phyloP scores from a whole-genome alignment of 495 filamentous ascomycete genomes.

The Penicillium crystallinum region DNA sequence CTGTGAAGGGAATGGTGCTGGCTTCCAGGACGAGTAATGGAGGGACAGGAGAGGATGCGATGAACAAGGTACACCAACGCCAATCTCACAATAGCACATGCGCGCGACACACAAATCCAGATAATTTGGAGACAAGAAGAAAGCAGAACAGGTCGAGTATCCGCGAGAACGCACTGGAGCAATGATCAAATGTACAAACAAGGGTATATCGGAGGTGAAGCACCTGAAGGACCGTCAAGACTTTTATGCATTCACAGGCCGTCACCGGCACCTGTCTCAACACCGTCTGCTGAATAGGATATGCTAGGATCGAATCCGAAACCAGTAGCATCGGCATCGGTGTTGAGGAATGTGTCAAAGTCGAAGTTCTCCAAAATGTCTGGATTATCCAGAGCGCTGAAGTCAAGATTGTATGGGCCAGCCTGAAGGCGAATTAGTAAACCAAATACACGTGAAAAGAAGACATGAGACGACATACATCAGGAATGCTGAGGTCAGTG shows the following conservation, averaged over 20 bases:
- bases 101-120: slow-evolving; percentile 29
- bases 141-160: slow-evolving; percentile 21
- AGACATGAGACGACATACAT: slow-evolving; percentile 30
- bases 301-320: slow-evolving; percentile 51
- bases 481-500: slow-evolving; percentile 33
- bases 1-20: slow-evolving; percentile 1
- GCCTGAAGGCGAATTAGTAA: slow-evolving; percentile 22
- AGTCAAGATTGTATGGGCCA: slow-evolving; percentile 52
- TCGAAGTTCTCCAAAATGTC: slow-evolving; percentile 90
- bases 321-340: slow-evolving; percentile 46
- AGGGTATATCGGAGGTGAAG: slow-evolving; percentile 43
- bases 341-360: slow-evolving; percentile 88
- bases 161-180: slow-evolving; percentile 20
- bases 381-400: slow-evolving; percentile 52
- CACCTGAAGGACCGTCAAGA: slow-evolving; percentile 36
- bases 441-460: slow-evolving; percentile 1
- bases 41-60: slow-evolving; percentile 29
- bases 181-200: slow-evolving; percentile 43
- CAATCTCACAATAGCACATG: slow-evolving; percentile 31
- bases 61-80: slow-evolving; percentile 38
- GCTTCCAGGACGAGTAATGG: slow-evolving; percentile 13
- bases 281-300: slow-evolving; percentile 39
- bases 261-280: slow-evolving; percentile 49
- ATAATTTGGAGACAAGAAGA: slow-evolving; percentile 19
- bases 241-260: slow-evolving; percentile 38